Conservation (phyloP, 768 basidiomycete genomes). For the Macrocybe gigantea region DNA sequence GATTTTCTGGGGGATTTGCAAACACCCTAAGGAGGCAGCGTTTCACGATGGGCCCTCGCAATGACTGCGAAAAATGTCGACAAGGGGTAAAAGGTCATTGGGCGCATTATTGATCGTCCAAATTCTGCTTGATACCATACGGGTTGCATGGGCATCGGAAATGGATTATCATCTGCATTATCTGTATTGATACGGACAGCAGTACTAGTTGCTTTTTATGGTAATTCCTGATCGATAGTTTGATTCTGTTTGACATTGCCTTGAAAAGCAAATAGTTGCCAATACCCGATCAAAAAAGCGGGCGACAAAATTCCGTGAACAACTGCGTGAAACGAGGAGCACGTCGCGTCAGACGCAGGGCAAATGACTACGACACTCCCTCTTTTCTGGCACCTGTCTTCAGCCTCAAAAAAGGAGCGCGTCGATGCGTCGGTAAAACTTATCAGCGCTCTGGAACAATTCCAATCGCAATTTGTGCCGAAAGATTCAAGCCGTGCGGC, state of each 20-base stretch:
- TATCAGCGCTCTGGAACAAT: constrained; percentile 73
- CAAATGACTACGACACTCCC: constrained; percentile 83
- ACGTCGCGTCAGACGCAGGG: constrained; percentile 1
- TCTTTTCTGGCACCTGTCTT: constrained; percentile 92
- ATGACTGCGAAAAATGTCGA: constrained; percentile 63
- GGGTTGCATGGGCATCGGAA: too few species aligned
- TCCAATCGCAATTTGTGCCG: constrained; percentile 64
- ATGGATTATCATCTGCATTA: neutral
- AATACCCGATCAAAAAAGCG: constrained; percentile 2
- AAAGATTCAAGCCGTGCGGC: constrained; percentile 22
- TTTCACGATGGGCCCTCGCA: constrained; percentile 67
- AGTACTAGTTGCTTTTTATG: neutral
- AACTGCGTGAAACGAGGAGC: constrained; percentile 10
- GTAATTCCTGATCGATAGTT: too few species aligned
- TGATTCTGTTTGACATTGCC: too few species aligned
- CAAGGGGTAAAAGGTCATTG: constrained; percentile 66
- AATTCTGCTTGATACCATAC: too few species aligned
- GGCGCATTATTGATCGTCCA: constrained; percentile 50
- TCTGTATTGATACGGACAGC: constrained; percentile 2
- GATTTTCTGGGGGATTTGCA: too few species aligned
- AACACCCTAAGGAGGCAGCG: constrained; percentile 30
- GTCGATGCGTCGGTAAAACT: constrained; percentile 85
- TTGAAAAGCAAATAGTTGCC: neutral
- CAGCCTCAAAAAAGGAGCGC: constrained; percentile 71
- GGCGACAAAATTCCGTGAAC: constrained; percentile 9